Evolutionary conservation across 2,329 filamentous ascomycete genomes (phyloP).

Genomic region (Fusarium domesticum): DNA sequence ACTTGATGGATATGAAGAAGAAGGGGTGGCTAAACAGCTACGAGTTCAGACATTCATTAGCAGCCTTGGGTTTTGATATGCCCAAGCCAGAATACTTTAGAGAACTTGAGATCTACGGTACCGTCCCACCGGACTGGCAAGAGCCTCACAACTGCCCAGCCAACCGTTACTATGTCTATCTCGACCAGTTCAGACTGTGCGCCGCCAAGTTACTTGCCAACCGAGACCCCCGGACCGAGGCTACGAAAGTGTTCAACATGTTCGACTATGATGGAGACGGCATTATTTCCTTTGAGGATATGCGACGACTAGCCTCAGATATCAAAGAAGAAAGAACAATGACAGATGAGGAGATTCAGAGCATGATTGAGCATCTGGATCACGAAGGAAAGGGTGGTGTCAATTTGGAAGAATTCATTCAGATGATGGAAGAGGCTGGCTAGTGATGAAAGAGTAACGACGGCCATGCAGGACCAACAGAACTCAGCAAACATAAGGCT

Average conservation of each 20-base stretch:
- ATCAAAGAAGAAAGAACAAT: conserved; percentile 76
- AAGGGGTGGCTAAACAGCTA: conserved; percentile 95
- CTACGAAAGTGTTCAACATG: conserved; percentile 83
- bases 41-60: conserved; percentile 94
- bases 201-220: conserved; percentile 77
- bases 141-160: conserved; percentile 42
- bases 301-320: conserved; percentile 83
- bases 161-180: conserved; percentile 49
- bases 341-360: conserved; percentile 85
- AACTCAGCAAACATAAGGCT: not conserved
- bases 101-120: conserved; percentile 77
- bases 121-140: conserved; percentile 61
- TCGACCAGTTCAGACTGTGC: conserved; percentile 60
- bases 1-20: conserved; percentile 94
- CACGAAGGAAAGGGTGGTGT: conserved; percentile 85
- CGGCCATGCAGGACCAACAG: not conserved
- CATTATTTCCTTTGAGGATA: conserved; percentile 82
- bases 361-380: conserved; percentile 99
- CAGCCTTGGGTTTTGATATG: conserved; percentile 90
- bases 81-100: conserved; percentile 80
- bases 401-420: conserved; percentile 65
- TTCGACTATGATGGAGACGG: conserved; percentile 94
- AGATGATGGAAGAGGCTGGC: conserved; percentile 53
- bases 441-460: conserved; percentile 16
- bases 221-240: conserved; percentile 87